phyloP scores from a whole-genome alignment of 2,329 filamentous ascomycete species.

The Fusarium heterosporum region DNA sequence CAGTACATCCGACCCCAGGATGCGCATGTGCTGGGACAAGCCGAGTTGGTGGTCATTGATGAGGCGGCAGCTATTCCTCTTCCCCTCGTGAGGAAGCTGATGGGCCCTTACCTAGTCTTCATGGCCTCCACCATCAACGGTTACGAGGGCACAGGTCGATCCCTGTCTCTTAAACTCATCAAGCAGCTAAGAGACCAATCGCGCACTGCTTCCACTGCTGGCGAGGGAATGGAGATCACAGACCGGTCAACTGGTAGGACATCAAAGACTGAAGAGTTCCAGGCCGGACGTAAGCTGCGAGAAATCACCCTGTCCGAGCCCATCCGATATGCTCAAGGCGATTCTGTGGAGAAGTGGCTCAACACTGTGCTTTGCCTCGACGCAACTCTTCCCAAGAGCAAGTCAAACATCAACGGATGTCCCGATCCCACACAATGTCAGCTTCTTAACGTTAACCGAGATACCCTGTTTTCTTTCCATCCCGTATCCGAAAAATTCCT shows the following conservation, averaged over 20 bases:
- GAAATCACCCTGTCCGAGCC: slow-evolving; percentile 95
- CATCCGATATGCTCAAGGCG: slow-evolving; percentile 92
- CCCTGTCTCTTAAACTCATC: slow-evolving; percentile 94
- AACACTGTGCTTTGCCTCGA: slow-evolving; percentile 95
- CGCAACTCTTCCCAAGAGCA: slow-evolving; percentile 85
- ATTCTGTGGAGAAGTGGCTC: slow-evolving; percentile 94
- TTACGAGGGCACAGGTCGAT: slow-evolving; percentile 96
- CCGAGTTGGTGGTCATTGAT: slow-evolving; percentile 94
- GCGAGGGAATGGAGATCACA: slow-evolving; percentile 73
- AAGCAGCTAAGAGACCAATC: slow-evolving; percentile 97
- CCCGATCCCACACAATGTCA: slow-evolving; percentile 94
- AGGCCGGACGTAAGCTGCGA: slow-evolving; percentile 81
- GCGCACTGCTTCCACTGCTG: slow-evolving; percentile 68
- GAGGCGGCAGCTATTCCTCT: slow-evolving; percentile 97
- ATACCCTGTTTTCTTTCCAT: slow-evolving; percentile 98
- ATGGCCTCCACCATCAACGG: slow-evolving; percentile 99
- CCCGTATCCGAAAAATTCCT: slow-evolving; percentile 96
- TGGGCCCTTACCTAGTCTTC: slow-evolving; percentile 97
- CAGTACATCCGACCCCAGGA: slow-evolving; percentile 99
- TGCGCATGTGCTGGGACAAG: slow-evolving; percentile 92
- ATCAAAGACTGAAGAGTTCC: slow-evolving; percentile 71
- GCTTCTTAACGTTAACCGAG: slow-evolving; percentile 92
- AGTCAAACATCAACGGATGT: slow-evolving; percentile 78
- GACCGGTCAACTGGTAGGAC: slow-evolving; percentile 83
- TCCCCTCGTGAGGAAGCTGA: slow-evolving; percentile 90